These are phyloP conservation scores for Halocafeteria seosinensis DNA, from an alignment of 108 stramenopile genomes.

Conservation along the genomic window DNA sequence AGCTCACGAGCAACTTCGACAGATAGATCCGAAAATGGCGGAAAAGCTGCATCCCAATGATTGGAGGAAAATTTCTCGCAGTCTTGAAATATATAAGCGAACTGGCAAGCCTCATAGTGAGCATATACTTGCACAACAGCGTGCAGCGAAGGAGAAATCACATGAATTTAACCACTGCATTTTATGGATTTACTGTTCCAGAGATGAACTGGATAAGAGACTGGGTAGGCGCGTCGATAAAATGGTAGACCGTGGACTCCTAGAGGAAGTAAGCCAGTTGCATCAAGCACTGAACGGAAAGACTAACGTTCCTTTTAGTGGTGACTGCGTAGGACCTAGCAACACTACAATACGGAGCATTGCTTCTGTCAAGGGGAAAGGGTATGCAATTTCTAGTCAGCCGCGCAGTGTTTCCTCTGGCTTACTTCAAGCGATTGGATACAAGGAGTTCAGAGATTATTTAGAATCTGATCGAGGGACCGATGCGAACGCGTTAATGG, in stretches of 20 bases:
- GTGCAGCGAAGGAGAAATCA: not conserved
- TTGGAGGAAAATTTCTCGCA: not conserved
- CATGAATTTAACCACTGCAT: not conserved
- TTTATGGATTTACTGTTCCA: not conserved
- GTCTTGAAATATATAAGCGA: not conserved
- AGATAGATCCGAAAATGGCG: slow-evolving; percentile 1
- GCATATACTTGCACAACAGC: not conserved
- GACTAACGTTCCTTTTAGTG: not conserved
- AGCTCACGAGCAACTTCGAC: not conserved
- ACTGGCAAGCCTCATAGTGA: not conserved
- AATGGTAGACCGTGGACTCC: slow-evolving; percentile 5
- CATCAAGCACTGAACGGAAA: not conserved
- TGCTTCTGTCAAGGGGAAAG: not conserved
- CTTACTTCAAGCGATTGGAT: slow-evolving; percentile 5
- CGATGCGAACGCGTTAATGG: not conserved
- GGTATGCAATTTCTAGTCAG: too few relatives aligned
- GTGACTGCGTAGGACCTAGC: not conserved
- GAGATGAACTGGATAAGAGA: not conserved
- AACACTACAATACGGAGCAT: not conserved
- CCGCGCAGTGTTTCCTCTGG: not conserved
- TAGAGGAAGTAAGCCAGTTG: not conserved
- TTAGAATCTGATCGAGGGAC: not conserved
- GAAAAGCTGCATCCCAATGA: slow-evolving; percentile 3
- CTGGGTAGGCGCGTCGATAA: not conserved
- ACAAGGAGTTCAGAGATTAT: not conserved